phyloP scores from a whole-genome alignment of 2,329 filamentous ascomycete genomes.

The Camillea tinctor region DNA sequence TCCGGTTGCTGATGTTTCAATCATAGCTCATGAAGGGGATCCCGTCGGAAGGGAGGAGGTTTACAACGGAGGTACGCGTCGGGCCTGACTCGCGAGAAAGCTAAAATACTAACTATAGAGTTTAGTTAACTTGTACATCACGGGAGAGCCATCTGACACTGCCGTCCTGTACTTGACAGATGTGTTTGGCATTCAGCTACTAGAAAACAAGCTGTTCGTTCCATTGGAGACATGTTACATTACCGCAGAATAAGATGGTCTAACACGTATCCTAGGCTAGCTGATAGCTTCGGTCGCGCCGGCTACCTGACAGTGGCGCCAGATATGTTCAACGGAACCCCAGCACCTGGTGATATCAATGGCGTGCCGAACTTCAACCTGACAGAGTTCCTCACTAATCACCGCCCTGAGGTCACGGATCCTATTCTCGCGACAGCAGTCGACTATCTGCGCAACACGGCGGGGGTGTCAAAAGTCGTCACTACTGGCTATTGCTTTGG shows the following conservation, averaged over 20 bases:
- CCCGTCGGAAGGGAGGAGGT: constrained; percentile 31
- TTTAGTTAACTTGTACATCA: constrained; percentile 34
- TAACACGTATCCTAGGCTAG: constrained; percentile 21
- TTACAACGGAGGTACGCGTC: constrained; percentile 26
- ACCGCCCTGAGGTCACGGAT: constrained; percentile 42
- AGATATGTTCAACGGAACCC: constrained; percentile 35
- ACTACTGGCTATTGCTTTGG: constrained; percentile 66
- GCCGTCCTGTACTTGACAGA: constrained; percentile 35
- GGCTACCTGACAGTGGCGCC: constrained; percentile 35
- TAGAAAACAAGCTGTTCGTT: constrained; percentile 29
- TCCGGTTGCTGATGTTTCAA: constrained; percentile 25
- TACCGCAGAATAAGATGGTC: not conserved
- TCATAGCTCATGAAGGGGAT: constrained; percentile 29
- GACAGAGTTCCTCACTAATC: constrained; percentile 33
- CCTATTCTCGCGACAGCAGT: constrained; percentile 47
- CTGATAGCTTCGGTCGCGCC: constrained; percentile 37
- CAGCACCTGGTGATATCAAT: constrained; percentile 32
- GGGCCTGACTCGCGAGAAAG: not conserved
- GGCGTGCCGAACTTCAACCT: constrained; percentile 25
- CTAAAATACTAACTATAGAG: not conserved
- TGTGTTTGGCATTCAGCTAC: constrained; percentile 33
- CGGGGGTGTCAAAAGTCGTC: constrained; percentile 53
- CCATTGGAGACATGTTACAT: not conserved
- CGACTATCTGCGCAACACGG: constrained; percentile 43
- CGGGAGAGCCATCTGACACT: constrained; percentile 25